A percentile compares a stretch with the other conserved stretches of the same genome.
Conservation (phyloP, 2,329 filamentous ascomycete species). For the Epichloe coenophiala region DNA sequence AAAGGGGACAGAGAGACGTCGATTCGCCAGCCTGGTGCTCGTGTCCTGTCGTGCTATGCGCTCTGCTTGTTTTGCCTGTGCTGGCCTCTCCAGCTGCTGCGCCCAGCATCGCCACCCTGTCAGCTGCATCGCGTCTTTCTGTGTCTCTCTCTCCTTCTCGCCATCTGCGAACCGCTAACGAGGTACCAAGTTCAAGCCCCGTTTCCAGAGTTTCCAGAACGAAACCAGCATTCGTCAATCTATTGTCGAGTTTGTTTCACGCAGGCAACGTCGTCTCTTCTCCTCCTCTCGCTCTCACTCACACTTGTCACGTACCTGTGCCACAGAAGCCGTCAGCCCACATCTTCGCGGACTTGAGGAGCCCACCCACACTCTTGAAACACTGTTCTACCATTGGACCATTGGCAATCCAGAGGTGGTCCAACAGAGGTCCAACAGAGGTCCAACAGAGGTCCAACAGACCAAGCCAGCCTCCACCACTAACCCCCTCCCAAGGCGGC, state of each 20-base stretch:
- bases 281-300: not conserved
- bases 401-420: too few relatives aligned
- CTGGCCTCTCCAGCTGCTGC: not conserved
- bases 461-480: conserved; percentile 2
- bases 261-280: not conserved
- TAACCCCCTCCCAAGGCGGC: not conserved
- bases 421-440: not conserved
- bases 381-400: conserved; percentile 1
- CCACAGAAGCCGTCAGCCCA: not conserved
- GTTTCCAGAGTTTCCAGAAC: too few relatives aligned
- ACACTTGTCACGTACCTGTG: not conserved
- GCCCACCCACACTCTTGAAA: not conserved
- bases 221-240: not conserved
- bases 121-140: not conserved
- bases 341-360: not conserved
- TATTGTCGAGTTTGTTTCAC: not conserved
- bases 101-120: not conserved
- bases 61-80: not conserved
- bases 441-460: not conserved
- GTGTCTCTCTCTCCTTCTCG: too few relatives aligned
- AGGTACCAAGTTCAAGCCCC: too few relatives aligned
- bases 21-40: not conserved
- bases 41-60: not conserved
- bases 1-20: not conserved
- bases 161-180: too few relatives aligned